These are phyloP conservation scores for Nyctanthes arbortristis DNA, from an alignment of 257 asterid species.

Conservation along the genomic window DNA sequence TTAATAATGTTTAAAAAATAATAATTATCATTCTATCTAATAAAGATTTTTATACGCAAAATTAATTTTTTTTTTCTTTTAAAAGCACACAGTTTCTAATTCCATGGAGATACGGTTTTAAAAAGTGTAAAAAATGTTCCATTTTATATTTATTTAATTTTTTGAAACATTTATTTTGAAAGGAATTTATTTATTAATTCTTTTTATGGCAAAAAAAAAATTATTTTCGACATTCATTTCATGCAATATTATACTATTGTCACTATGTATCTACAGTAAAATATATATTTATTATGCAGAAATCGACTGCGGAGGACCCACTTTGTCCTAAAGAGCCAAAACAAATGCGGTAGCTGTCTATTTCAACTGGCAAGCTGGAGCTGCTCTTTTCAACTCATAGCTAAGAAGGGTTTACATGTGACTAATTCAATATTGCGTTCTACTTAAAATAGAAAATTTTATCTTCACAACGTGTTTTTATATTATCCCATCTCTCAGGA, in stretches of 20 bases:
- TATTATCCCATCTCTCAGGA: background rate
- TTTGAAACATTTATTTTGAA: too few species aligned
- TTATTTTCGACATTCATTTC: too few species aligned
- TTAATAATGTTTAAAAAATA: background rate
- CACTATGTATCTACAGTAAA: background rate
- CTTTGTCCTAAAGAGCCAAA: conserved; percentile 31
- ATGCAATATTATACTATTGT: too few species aligned
- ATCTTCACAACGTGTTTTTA: conserved; percentile 43
- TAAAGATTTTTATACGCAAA: too few species aligned
- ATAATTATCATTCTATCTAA: too few species aligned
- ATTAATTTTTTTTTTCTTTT: too few species aligned
- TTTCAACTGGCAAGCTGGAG: conserved; percentile 56
- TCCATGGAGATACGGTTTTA: too few species aligned
- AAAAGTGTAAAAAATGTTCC: too few species aligned
- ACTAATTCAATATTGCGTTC: conserved; percentile 39
- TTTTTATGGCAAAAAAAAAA: background rate
- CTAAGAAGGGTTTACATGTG: conserved; percentile 51
- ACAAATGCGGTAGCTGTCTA: conserved; percentile 52
- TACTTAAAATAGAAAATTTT: conserved; percentile 38
- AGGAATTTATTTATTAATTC: too few species aligned
- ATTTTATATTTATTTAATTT: too few species aligned
- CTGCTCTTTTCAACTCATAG: conserved; percentile 40
- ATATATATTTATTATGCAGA: background rate
- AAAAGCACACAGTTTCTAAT: too few species aligned
- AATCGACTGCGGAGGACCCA: conserved; percentile 25